phyloP scores from a whole-genome alignment of 1,284 basidiomycete species.

The Moniliophthora roreri region DNA sequence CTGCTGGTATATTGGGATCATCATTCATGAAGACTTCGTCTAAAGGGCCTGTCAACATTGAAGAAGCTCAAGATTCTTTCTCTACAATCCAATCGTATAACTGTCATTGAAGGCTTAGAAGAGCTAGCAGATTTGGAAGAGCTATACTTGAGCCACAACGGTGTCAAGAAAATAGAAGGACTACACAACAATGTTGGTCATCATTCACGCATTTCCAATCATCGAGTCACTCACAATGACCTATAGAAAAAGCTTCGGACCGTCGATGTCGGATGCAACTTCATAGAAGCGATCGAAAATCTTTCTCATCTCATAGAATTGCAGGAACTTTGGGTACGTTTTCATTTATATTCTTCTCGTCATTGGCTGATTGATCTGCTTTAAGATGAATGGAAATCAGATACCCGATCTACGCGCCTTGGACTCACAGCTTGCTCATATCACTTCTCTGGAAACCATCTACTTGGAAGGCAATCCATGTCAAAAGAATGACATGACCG shows the following conservation, averaged over 20 bases:
- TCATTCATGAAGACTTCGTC: slow-evolving; percentile 15
- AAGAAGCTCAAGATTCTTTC: slow-evolving; percentile 80
- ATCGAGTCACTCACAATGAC: slow-evolving; percentile 5
- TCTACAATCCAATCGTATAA: slow-evolving; percentile 93
- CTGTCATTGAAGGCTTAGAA: slow-evolving; percentile 82
- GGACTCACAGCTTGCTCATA: slow-evolving; percentile 71
- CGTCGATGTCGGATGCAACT: slow-evolving; percentile 88
- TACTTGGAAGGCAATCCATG: slow-evolving; percentile 96
- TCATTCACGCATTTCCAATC: not conserved
- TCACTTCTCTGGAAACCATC: slow-evolving; percentile 77
- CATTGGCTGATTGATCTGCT: too few species aligned
- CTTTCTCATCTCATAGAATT: slow-evolving; percentile 74
- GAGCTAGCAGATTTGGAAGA: slow-evolving; percentile 78
- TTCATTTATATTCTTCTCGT: slow-evolving; percentile 1
- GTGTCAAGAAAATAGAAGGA: slow-evolving; percentile 83
- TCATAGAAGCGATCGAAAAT: slow-evolving; percentile 77
- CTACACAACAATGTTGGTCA: slow-evolving; percentile 76
- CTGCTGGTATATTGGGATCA: not conserved
- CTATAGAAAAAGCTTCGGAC: slow-evolving; percentile 76
- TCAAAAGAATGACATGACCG: slow-evolving; percentile 74
- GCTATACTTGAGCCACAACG: slow-evolving; percentile 94
- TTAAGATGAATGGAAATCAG: slow-evolving; percentile 85
- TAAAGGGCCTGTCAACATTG: slow-evolving; percentile 61
- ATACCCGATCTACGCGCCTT: slow-evolving; percentile 71
- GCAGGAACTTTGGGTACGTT: slow-evolving; percentile 91